Base-by-base conservation (phyloP, 2,329 filamentous ascomycete genomes). In the Diaporthe sp. region DNA sequence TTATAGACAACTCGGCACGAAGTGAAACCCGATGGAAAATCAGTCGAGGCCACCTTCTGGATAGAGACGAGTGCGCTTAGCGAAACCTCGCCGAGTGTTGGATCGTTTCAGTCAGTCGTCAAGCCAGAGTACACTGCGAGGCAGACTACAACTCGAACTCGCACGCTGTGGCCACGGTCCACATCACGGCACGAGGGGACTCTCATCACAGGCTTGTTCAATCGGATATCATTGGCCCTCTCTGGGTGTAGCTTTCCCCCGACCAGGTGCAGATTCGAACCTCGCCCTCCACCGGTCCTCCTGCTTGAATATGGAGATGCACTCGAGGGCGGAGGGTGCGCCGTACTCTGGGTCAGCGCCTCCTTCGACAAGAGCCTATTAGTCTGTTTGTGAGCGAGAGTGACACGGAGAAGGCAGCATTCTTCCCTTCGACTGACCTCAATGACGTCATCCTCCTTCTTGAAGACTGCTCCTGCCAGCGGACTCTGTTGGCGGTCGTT, bases 381-480 rank as follows among this genome's bases (percentile, higher is more conserved):
- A 2, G 22, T 13, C 1, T 28, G 22, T 22, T 8, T 17, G 39
- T 58, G 8, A 60, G 63, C 39, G 15, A 72, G 20, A 10, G 15
- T 63, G 15, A 17, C 25, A 7, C 25, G n/a, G 47, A n/a, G 9
- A 28, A 17, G 37, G n/a, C 31, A 28, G 5, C 28, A 65, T 34
- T 67, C 28, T 37, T 39, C 4, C 44, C 37, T 13, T 73, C 49
- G 5, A 76, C 82, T 70, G 76, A 90, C 88, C 81, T 90, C 89
- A 13, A 94, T 88, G 3, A 94, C 90, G 5, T 88, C 89, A 73
- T 90, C 88, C 80, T 93, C 92, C 15, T 90, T 90, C 83, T 95
- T 95, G 82, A 95, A 95, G 12, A 95, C 91, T 0, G 93, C 93
- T 0, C 93, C 93, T 0, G 93, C 92, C 4, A 95, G 85, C 0